Base-by-base conservation (phyloP, 768 basidiomycete genomes). In the Agaricus bisporus region DNA sequence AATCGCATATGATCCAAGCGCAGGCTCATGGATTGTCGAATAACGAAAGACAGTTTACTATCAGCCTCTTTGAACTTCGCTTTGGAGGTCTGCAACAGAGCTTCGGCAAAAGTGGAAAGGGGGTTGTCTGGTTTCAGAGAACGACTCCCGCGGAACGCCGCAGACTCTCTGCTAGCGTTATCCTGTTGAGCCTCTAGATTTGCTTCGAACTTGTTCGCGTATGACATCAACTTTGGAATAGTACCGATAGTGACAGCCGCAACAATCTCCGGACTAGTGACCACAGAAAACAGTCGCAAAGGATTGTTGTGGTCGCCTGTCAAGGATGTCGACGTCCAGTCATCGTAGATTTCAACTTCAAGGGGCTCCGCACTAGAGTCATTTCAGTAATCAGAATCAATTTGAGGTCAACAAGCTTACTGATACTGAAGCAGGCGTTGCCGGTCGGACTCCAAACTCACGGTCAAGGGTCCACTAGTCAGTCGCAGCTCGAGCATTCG, bases 31-130 rank as follows among this genome's bases (percentile, higher is more conserved):
- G 83, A 79, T 63, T 91, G 88, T 47, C 76, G 72, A 56, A 94
- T 80, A 14, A 78, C 68, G 57, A 85, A 83, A 5, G 78, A 77
- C 7, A 87, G 66, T 1, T 72, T 77, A 8, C 70, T 67, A 54
- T 86, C 86, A 12, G 77, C 74, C 67, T 89, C 88, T 58, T 80
- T 84, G 66, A 91, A 80, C 18, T 82, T 80, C 41, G 72, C 82
- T 39, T 82, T 79, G 25, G 91, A 87, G 0, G 88, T 87, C 51
- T 79, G 73, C 37, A 93, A 66, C 82, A 92, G 88, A 28, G 90
- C 88, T 57, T 88, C 82, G 1, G 91, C 91, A n/a, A 93, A 89
- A 11, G 86, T 81, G 1, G 88, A 89, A 14, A 94, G 71, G 1
- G 91, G 84, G 58, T 91, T 91, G 48, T 85, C 85, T 6, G 87